Conservation (phyloP, 2,329 filamentous ascomycete species). For the Emmonsiellopsis sp. region DNA sequence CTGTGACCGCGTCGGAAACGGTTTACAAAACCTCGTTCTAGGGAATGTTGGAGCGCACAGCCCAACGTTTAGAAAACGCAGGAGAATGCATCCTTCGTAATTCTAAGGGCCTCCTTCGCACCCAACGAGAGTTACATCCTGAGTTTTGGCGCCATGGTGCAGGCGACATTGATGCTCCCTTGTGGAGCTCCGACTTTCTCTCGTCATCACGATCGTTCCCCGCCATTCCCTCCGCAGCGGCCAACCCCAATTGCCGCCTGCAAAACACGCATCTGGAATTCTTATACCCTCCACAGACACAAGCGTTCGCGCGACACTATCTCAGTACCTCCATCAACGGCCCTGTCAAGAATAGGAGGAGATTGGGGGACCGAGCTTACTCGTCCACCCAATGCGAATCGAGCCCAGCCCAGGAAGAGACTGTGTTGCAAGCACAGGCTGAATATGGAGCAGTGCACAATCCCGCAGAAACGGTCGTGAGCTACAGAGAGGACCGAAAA, state of each 20-base stretch:
- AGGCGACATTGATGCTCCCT: slow-evolving; percentile 19
- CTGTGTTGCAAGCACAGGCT: not conserved
- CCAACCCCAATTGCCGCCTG: not conserved
- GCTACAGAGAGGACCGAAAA: too few species aligned
- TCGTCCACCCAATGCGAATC: slow-evolving; percentile 10
- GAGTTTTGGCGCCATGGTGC: slow-evolving; percentile 27
- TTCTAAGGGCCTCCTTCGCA: slow-evolving; percentile 29
- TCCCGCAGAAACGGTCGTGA: too few species aligned
- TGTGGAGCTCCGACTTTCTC: slow-evolving; percentile 26
- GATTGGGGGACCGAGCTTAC: slow-evolving; percentile 11
- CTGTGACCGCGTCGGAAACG: slow-evolving; percentile 19
- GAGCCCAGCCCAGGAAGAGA: not conserved
- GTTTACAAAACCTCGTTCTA: slow-evolving; percentile 6
- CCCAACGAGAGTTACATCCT: slow-evolving; percentile 24
- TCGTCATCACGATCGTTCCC: slow-evolving; percentile 10
- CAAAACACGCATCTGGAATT: slow-evolving; percentile 24
- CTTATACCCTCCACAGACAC: slow-evolving; percentile 27
- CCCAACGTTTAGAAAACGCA: slow-evolving; percentile 41
- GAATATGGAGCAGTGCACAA: not conserved
- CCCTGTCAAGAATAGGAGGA: slow-evolving; percentile 9
- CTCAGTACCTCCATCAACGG: not conserved
- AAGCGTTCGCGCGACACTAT: slow-evolving; percentile 8
- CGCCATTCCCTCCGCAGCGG: not conserved
- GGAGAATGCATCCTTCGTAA: slow-evolving; percentile 37
- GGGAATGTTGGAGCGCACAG: slow-evolving; percentile 45